Conservation (phyloP, 1,284 basidiomycete species). For the Boletus semigastroideus region DNA sequence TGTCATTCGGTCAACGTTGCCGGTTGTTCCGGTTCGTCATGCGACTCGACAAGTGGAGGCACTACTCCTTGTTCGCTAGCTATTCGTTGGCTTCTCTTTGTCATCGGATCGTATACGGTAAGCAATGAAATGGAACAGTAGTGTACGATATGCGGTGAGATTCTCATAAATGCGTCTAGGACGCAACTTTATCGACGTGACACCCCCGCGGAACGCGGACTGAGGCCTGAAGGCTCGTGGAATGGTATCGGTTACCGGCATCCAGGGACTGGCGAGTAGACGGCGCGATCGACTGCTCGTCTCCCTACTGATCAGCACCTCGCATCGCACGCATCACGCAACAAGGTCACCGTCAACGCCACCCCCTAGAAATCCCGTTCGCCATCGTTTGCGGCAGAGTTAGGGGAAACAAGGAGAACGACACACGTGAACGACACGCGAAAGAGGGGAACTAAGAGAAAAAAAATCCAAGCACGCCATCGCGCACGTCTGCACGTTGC, state of each 20-base stretch:
- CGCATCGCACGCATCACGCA: not conserved
- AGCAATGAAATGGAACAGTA: too few species aligned
- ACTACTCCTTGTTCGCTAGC: too few species aligned
- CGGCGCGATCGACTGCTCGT: not conserved
- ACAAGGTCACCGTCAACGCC: not conserved
- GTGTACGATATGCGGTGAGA: too few species aligned
- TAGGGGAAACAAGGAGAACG: not conserved
- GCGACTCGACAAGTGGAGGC: too few species aligned
- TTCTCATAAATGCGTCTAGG: too few species aligned
- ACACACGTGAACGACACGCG: too few species aligned
- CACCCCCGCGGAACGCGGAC: slow-evolving; percentile 4
- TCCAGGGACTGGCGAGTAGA: not conserved
- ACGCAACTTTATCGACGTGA: not conserved
- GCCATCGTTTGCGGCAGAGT: not conserved
- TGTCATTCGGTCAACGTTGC: too few species aligned
- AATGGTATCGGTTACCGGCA: not conserved
- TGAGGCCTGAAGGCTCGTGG: slow-evolving; percentile 5
- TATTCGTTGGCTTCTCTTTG: too few species aligned
- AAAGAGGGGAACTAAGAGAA: not conserved
- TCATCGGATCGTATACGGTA: not conserved
- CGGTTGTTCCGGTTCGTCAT: too few species aligned
- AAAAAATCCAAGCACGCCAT: not conserved
- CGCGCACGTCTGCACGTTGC: not conserved
- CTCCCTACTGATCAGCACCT: not conserved
- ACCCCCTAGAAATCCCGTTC: not conserved